Percentiles rank a stretch among this genome's conserved stretches.
phyloP scores from a whole-genome alignment of 2,329 filamentous ascomycete genomes.

The Raffaelea ambrosiae region DNA sequence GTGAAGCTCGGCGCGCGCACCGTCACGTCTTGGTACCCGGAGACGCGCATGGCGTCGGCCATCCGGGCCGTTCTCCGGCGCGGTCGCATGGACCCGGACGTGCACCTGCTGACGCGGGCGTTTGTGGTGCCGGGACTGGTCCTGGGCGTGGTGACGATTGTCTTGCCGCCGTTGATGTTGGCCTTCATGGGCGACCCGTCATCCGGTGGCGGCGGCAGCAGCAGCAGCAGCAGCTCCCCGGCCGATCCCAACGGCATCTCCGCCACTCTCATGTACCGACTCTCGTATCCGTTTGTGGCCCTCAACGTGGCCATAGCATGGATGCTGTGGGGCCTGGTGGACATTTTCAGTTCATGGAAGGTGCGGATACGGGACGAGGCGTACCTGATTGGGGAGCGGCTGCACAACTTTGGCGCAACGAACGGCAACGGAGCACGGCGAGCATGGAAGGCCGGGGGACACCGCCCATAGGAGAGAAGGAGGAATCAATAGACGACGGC shows the following conservation, averaged over 20 bases:
- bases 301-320: conserved; percentile 37
- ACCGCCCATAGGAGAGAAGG: not conserved
- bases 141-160: conserved; percentile 53
- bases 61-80: conserved; percentile 64
- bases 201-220: too few relatives aligned
- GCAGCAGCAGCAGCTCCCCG: too few relatives aligned
- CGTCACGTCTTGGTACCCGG: conserved; percentile 57
- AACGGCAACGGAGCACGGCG: not conserved
- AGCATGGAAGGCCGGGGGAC: not conserved
- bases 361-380: conserved; percentile 84
- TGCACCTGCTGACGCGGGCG: conserved; percentile 69
- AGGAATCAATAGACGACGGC: too few relatives aligned
- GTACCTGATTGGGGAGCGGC: conserved; percentile 84
- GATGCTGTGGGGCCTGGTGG: conserved; percentile 41
- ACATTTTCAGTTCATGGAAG: conserved; percentile 67
- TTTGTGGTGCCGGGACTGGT: conserved; percentile 71
- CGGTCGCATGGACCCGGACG: conserved; percentile 73
- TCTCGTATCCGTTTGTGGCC: conserved; percentile 62
- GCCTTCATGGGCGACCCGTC: conserved; percentile 47
- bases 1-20: conserved; percentile 69
- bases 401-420: conserved; percentile 76
- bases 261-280: conserved; percentile 35
- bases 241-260: too few relatives aligned
- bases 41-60: conserved; percentile 64
- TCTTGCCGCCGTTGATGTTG: conserved; percentile 47